Evolutionary conservation across 345 rosid species (phyloP).

Genomic region (Populus pruinosa): DNA sequence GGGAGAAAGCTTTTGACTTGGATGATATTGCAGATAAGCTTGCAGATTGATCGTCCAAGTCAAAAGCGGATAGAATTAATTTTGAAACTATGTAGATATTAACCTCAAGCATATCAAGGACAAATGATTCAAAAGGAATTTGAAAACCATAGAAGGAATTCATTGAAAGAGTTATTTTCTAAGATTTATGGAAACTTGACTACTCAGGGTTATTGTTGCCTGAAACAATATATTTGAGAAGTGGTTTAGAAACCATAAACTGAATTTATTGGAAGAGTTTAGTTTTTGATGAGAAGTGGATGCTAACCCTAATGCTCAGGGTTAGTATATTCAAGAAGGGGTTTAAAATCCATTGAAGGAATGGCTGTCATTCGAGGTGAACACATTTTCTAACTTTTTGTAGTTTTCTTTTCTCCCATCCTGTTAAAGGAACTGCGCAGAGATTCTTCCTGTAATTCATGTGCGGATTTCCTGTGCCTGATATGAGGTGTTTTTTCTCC

Average conservation of each 20-base stretch:
- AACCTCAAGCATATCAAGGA: neutral
- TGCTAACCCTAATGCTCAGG: neutral
- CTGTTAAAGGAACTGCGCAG: neutral
- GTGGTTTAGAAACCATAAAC: neutral
- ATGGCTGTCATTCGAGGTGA: slow-evolving; percentile 27
- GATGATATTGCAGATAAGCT: slow-evolving; percentile 41
- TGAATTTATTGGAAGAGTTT: neutral
- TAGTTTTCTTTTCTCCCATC: neutral
- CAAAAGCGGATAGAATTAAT: neutral
- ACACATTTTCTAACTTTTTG: neutral
- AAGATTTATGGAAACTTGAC: neutral
- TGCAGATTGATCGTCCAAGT: slow-evolving; percentile 11
- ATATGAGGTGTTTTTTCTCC: slow-evolving; percentile 15
- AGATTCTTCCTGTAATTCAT: slow-evolving; percentile 3
- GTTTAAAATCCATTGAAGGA: slow-evolving; percentile 3
- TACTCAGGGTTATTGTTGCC: slow-evolving; percentile 1
- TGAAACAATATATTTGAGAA: slow-evolving; percentile 1
- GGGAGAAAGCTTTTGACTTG: slow-evolving; percentile 10
- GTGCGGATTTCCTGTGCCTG: slow-evolving; percentile 29
- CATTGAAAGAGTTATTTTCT: neutral
- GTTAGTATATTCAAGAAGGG: slow-evolving; percentile 19
- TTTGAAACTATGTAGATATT: slow-evolving; percentile 9
- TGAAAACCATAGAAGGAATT: neutral
- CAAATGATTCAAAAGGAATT: neutral
- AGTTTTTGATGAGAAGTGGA: neutral